Percentiles rank a stretch among this genome's conserved stretches.
Conservation (phyloP, 306 rosid genomes). For the Vigna reflexopilosa region DNA sequence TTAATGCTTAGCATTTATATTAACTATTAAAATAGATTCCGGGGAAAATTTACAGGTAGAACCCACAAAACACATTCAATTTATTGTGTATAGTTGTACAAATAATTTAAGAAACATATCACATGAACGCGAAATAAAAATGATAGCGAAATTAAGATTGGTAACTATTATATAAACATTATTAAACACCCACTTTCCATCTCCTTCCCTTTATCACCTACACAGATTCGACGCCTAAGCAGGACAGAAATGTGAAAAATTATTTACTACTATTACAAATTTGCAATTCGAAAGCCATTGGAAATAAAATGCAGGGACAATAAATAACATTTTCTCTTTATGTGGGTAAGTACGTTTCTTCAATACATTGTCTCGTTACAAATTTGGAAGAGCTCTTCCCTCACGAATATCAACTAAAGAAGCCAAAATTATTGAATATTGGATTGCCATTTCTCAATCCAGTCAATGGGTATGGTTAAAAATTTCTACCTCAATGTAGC, state of each 20-base stretch:
- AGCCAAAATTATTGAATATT: slow-evolving; percentile 44
- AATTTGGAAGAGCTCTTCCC: slow-evolving; percentile 52
- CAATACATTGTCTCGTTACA: slow-evolving; percentile 33
- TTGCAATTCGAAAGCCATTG: neutral
- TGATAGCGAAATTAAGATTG: neutral
- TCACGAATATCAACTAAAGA: slow-evolving; percentile 50
- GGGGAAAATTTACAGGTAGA: neutral
- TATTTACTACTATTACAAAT: neutral
- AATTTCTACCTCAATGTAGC: slow-evolving; percentile 37
- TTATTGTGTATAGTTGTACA: neutral
- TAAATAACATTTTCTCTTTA: slow-evolving; percentile 30
- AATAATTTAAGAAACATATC: neutral
- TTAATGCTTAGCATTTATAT: no score
- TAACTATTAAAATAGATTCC: neutral
- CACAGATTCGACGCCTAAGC: neutral
- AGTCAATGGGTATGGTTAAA: slow-evolving; percentile 34
- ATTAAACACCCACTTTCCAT: neutral
- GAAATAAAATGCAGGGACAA: slow-evolving; percentile 9
- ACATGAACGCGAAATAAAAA: neutral
- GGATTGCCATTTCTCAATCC: slow-evolving; percentile 40
- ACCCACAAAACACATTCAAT: neutral
- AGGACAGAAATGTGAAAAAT: neutral
- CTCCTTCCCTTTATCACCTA: neutral
- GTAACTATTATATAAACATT: neutral
- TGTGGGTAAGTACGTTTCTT: slow-evolving; percentile 34